Conservation (phyloP, 1,284 basidiomycete genomes). For the Exobasidium cylindrosporum region DNA sequence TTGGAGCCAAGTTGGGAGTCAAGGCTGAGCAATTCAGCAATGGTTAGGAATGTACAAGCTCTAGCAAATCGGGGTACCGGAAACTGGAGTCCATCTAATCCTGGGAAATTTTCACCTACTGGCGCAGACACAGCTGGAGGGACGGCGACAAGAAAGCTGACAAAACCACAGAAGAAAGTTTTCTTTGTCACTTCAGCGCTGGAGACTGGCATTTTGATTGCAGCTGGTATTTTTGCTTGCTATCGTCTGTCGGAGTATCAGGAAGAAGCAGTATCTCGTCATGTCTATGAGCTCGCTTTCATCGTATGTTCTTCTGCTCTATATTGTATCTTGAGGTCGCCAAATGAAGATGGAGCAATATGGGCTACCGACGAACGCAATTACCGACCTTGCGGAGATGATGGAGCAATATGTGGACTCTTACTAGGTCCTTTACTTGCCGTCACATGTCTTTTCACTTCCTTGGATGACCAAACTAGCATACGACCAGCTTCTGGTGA, state of each 20-base stretch:
- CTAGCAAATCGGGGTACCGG: no score
- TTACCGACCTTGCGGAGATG: slow-evolving; percentile 36
- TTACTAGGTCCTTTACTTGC: slow-evolving; percentile 39
- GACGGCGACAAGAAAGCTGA: not conserved
- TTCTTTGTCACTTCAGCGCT: slow-evolving; percentile 25
- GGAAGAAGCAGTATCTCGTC: slow-evolving; percentile 17
- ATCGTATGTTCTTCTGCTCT: slow-evolving; percentile 27
- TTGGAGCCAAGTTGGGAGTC: not conserved
- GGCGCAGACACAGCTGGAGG: slow-evolving; percentile 1
- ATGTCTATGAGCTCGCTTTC: slow-evolving; percentile 29
- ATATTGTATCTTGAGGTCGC: slow-evolving; percentile 31
- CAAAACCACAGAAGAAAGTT: slow-evolving; percentile 2
- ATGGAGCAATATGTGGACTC: slow-evolving; percentile 40
- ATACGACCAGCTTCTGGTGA: slow-evolving; percentile 24
- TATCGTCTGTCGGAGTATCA: slow-evolving; percentile 24
- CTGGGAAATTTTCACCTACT: not conserved
- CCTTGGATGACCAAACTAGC: slow-evolving; percentile 25
- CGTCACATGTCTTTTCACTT: slow-evolving; percentile 30
- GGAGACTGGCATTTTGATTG: slow-evolving; percentile 26
- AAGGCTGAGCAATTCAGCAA: no score
- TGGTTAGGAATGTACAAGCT: no score
- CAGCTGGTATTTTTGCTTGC: slow-evolving; percentile 25
- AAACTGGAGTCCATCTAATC: no score
- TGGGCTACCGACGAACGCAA: slow-evolving; percentile 47
- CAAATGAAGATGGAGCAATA: slow-evolving; percentile 31